Conservation (phyloP, 2,329 filamentous ascomycete genomes). For the Dothideomycetidae sp. region DNA sequence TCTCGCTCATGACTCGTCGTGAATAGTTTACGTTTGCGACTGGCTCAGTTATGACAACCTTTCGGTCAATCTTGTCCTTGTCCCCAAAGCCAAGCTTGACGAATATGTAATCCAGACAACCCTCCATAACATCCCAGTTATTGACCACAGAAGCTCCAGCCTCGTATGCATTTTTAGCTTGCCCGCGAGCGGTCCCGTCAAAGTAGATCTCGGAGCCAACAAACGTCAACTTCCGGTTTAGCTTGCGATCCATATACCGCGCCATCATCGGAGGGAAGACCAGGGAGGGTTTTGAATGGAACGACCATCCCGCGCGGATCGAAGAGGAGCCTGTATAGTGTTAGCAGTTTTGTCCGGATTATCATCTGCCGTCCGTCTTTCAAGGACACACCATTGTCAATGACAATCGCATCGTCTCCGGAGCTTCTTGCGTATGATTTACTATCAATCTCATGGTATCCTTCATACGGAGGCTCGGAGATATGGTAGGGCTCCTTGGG, state of each 20-base stretch:
- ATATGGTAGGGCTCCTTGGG: conserved; percentile 39
- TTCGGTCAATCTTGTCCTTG: conserved; percentile 63
- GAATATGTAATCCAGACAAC: conserved; percentile 85
- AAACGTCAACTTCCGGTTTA: conserved; percentile 83
- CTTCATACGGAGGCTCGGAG: conserved; percentile 47
- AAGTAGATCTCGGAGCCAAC: conserved; percentile 86
- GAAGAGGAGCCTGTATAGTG: conserved; percentile 59
- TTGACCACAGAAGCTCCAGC: conserved; percentile 78
- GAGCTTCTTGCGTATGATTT: conserved; percentile 59
- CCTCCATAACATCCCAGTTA: conserved; percentile 98
- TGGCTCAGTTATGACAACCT: conserved; percentile 89
- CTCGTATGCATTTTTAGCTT: conserved; percentile 84
- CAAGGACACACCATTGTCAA: conserved; percentile 69
- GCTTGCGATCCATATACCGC: conserved; percentile 86
- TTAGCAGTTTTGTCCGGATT: background rate
- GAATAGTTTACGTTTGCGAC: conserved; percentile 84
- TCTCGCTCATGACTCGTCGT: conserved; percentile 74
- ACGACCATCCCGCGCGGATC: conserved; percentile 91
- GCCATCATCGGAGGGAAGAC: conserved; percentile 80
- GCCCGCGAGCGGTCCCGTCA: conserved; percentile 81
- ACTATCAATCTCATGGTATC: conserved; percentile 41
- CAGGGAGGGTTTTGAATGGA: conserved; percentile 68
- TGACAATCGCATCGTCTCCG: conserved; percentile 64
- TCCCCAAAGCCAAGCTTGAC: conserved; percentile 78
- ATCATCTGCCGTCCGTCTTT: background rate